Conservation (phyloP, 2,329 filamentous ascomycete species). For the Nannizziopsis barbatae region DNA sequence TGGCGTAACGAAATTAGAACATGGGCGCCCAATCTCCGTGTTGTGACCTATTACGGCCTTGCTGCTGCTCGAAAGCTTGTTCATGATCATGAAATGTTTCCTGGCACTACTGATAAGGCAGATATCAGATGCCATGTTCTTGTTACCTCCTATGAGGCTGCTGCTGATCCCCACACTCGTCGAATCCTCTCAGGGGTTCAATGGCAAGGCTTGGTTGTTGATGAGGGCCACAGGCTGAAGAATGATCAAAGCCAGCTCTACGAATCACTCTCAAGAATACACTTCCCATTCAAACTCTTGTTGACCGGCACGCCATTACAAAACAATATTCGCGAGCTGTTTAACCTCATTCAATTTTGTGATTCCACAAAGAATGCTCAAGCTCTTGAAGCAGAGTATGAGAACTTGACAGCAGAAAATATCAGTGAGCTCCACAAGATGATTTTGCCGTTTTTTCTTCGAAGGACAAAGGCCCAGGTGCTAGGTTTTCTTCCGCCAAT, state of each 20-base stretch:
- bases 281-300: slow-evolving; percentile 70
- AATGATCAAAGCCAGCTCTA: slow-evolving; percentile 83
- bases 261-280: slow-evolving; percentile 57
- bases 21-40: slow-evolving; percentile 75
- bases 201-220: slow-evolving; percentile 83
- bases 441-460: slow-evolving; percentile 61
- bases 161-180: slow-evolving; percentile 58
- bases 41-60: slow-evolving; percentile 87
- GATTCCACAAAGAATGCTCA: slow-evolving; percentile 61
- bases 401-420: slow-evolving; percentile 70
- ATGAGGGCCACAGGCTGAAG: slow-evolving; percentile 91
- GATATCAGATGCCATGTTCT: slow-evolving; percentile 81
- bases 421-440: slow-evolving; percentile 68
- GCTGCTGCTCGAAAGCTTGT: slow-evolving; percentile 62
- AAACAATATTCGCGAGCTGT: slow-evolving; percentile 82
- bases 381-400: slow-evolving; percentile 62
- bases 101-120: slow-evolving; percentile 37
- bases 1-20: slow-evolving; percentile 94
- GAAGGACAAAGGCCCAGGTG: slow-evolving; percentile 80
- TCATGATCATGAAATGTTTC: slow-evolving; percentile 76
- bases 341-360: slow-evolving; percentile 92
- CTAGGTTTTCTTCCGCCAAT: slow-evolving; percentile 86
- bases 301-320: slow-evolving; percentile 75
- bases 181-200: slow-evolving; percentile 57
- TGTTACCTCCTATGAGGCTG: slow-evolving; percentile 88